Percentiles rank a stretch among this genome's conserved stretches.
These are phyloP conservation scores for Aspergillus aculeatinus DNA, from an alignment of 2,329 filamentous ascomycete species.

Conservation along the genomic window DNA sequence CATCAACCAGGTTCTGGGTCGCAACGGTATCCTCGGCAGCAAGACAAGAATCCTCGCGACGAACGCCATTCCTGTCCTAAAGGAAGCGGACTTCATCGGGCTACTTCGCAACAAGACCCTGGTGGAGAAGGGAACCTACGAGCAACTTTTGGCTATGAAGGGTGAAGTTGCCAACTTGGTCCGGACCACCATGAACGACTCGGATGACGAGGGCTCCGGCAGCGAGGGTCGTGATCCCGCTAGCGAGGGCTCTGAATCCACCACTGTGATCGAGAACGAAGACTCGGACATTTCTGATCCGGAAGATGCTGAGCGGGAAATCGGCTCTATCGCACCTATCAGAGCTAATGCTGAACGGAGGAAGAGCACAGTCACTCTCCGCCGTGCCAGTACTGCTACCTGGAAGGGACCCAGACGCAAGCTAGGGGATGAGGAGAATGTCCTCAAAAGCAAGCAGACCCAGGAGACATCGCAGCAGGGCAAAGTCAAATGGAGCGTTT, in stretches of 20 bases:
- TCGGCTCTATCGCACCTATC: constrained; percentile 76
- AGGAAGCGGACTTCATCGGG: constrained; percentile 84
- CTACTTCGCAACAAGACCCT: constrained; percentile 81
- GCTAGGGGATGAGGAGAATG: constrained; percentile 72
- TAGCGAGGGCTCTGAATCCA: constrained; percentile 65
- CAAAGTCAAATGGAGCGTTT: constrained; percentile 97
- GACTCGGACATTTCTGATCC: constrained; percentile 54
- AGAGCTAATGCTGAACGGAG: constrained; percentile 63
- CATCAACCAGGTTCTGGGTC: constrained; percentile 88
- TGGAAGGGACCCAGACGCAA: constrained; percentile 85
- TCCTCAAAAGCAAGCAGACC: constrained; percentile 73
- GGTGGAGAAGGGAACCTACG: constrained; percentile 84
- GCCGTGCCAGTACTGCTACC: constrained; percentile 86
- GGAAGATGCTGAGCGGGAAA: constrained; percentile 65
- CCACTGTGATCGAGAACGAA: constrained; percentile 51
- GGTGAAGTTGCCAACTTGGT: constrained; percentile 84
- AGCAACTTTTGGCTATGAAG: constrained; percentile 89
- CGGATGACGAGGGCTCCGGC: constrained; percentile 47
- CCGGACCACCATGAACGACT: constrained; percentile 62
- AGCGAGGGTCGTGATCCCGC: constrained; percentile 58
- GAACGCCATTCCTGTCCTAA: constrained; percentile 88
- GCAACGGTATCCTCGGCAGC: constrained; percentile 73
- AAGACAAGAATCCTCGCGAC: constrained; percentile 94
- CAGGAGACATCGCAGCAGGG: constrained; percentile 92
- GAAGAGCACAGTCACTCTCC: constrained; percentile 72